phyloP scores from a whole-genome alignment of 2,329 filamentous ascomycete genomes.

The Neofusicoccum parvum region DNA sequence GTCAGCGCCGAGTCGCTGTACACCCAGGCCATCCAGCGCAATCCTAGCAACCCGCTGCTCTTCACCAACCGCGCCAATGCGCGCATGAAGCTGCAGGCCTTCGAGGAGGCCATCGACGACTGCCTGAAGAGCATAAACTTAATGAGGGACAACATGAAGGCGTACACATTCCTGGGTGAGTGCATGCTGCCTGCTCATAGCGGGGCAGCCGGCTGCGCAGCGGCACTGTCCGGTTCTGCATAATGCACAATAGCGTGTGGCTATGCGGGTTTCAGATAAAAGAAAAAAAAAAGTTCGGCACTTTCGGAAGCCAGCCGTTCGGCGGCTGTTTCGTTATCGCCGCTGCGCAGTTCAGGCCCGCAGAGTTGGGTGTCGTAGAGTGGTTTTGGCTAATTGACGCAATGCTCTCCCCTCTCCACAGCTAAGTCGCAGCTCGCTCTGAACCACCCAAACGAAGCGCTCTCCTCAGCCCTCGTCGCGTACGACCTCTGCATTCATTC shows the following conservation, averaged over 20 bases:
- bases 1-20: conserved; percentile 68
- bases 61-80: conserved; percentile 91
- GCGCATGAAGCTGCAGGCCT: conserved; percentile 72
- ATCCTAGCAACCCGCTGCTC: conserved; percentile 74
- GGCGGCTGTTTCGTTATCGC: too few species aligned
- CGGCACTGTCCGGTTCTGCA: too few species aligned
- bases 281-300: not conserved
- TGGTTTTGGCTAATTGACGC: not conserved
- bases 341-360: not conserved
- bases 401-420: conserved; percentile 23
- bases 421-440: conserved; percentile 81
- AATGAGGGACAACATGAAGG: conserved; percentile 71
- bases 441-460: conserved; percentile 70
- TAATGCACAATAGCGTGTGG: too few species aligned
- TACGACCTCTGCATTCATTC: conserved; percentile 67
- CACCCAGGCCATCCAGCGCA: conserved; percentile 77
- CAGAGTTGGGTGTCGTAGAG: not conserved
- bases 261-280: not conserved
- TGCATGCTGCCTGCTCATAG: not conserved
- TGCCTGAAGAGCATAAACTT: conserved; percentile 75
- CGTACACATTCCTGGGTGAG: conserved; percentile 70
- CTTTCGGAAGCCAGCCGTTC: not conserved
- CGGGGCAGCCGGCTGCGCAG: too few species aligned
- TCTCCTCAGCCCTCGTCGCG: conserved; percentile 69
- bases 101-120: conserved; percentile 75